Conservation (phyloP, 2,329 filamentous ascomycete species). For the Monosporascus sp. region DNA sequence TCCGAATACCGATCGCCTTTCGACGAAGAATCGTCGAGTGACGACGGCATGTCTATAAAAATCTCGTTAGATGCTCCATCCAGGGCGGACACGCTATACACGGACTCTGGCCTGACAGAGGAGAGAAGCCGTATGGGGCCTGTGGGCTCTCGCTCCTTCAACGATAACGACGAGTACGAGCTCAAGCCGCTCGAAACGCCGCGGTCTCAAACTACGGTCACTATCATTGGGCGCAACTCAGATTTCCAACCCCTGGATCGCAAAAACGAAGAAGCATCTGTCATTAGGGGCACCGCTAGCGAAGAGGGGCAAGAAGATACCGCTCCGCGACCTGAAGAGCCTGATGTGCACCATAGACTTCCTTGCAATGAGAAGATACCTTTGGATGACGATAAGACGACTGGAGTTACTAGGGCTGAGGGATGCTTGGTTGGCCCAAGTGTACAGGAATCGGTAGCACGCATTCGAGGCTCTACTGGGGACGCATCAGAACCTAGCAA, state of each 20-base stretch:
- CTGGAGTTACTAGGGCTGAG: constrained; percentile 24
- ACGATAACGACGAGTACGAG: constrained; percentile 33
- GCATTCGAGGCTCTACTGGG: constrained; percentile 11
- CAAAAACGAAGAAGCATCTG: constrained; percentile 5
- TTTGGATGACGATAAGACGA: constrained; percentile 18
- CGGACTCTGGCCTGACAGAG: constrained; percentile 21
- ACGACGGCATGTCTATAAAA: constrained; percentile 35
- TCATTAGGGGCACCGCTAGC: not conserved
- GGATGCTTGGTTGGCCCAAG: constrained; percentile 26
- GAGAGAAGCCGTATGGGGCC: constrained; percentile 19
- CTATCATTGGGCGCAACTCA: constrained; percentile 42
- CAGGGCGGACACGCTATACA: constrained; percentile 13
- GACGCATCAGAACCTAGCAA: constrained; percentile 6
- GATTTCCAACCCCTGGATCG: constrained; percentile 25
- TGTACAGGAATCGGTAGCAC: constrained; percentile 16
- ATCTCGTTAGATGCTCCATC: constrained; percentile 34
- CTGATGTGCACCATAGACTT: constrained; percentile 4
- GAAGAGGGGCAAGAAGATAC: constrained; percentile 4
- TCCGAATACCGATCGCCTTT: constrained; percentile 48
- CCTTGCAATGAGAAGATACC: constrained; percentile 5
- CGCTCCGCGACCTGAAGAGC: constrained; percentile 7
- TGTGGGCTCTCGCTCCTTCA: constrained; percentile 27
- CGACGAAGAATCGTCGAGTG: constrained; percentile 36
- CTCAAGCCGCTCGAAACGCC: constrained; percentile 33
- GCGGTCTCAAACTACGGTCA: constrained; percentile 42